These are phyloP conservation scores for Candida dajiaensis DNA, from an alignment of 805 yeast species.

Conservation along the genomic window DNA sequence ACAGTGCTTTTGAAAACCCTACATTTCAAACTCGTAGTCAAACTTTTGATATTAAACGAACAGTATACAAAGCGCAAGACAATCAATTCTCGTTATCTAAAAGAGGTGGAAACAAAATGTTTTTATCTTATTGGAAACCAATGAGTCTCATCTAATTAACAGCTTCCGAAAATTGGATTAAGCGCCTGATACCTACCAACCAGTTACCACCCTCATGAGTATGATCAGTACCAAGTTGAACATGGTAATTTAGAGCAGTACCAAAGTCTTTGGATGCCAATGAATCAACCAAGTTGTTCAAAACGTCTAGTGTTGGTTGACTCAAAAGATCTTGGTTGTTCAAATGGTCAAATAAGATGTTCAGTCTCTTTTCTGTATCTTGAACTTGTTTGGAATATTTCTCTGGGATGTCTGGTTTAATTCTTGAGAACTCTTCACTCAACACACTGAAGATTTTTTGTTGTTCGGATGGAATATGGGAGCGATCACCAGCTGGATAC, in stretches of 20 bases:
- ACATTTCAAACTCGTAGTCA: too few species aligned
- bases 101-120: neutral
- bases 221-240: conserved; percentile 55
- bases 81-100: neutral
- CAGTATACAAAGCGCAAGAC: neutral
- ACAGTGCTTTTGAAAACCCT: too few species aligned
- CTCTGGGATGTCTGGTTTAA: conserved; percentile 71
- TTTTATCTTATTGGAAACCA: neutral
- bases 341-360: conserved; percentile 70
- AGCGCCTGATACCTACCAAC: conserved; percentile 87
- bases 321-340: conserved; percentile 65
- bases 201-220: conserved; percentile 81
- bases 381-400: conserved; percentile 63
- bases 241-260: conserved; percentile 50
- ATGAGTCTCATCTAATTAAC: conserved; percentile 1
- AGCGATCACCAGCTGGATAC: conserved; percentile 61
- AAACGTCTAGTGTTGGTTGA: conserved; percentile 44
- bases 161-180: conserved; percentile 64
- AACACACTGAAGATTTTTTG: conserved; percentile 56
- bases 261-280: conserved; percentile 49
- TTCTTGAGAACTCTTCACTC: conserved; percentile 46
- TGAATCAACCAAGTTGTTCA: conserved; percentile 45
- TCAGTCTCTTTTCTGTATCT: conserved; percentile 80
- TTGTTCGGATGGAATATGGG: conserved; percentile 56
- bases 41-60: neutral